Percentiles rank a stretch among this genome's conserved stretches.
These are phyloP conservation scores for Fraxinus angustifolia DNA, from an alignment of 305 asterid genomes.

Conservation along the genomic window DNA sequence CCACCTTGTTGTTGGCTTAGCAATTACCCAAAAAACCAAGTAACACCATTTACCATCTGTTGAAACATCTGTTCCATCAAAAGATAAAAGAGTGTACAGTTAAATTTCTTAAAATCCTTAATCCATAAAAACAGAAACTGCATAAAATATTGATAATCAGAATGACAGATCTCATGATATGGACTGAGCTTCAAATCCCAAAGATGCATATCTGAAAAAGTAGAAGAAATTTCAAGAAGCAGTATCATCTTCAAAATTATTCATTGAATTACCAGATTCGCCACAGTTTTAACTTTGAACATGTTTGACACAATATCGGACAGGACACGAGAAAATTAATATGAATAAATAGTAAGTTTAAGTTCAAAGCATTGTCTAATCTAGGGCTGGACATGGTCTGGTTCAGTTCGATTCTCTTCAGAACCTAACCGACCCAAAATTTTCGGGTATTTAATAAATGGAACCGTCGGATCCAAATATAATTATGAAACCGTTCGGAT, in stretches of 20 bases:
- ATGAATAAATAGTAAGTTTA: neutral
- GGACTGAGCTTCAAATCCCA: neutral
- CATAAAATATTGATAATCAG: neutral
- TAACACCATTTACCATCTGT: slow-evolving; percentile 87
- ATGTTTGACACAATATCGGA: neutral
- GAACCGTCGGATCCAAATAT: too few relatives aligned
- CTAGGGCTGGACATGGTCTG: neutral
- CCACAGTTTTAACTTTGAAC: neutral
- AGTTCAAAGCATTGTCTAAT: neutral
- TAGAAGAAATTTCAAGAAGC: neutral
- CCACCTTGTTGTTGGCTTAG: slow-evolving; percentile 47
- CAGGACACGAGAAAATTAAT: neutral
- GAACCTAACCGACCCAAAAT: too few relatives aligned
- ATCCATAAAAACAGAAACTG: neutral
- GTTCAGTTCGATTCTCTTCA: too few relatives aligned
- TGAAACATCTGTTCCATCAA: slow-evolving; percentile 45
- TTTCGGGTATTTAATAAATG: too few relatives aligned
- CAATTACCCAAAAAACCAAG: slow-evolving; percentile 50
- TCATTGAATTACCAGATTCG: neutral
- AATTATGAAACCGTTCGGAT: too few relatives aligned
- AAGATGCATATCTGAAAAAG: neutral
- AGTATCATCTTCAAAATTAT: neutral
- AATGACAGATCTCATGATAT: neutral
- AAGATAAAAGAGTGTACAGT: neutral
- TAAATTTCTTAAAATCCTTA: slow-evolving; percentile 7